Conservation (phyloP, 768 basidiomycete species). For the Auriculariales sp. region DNA sequence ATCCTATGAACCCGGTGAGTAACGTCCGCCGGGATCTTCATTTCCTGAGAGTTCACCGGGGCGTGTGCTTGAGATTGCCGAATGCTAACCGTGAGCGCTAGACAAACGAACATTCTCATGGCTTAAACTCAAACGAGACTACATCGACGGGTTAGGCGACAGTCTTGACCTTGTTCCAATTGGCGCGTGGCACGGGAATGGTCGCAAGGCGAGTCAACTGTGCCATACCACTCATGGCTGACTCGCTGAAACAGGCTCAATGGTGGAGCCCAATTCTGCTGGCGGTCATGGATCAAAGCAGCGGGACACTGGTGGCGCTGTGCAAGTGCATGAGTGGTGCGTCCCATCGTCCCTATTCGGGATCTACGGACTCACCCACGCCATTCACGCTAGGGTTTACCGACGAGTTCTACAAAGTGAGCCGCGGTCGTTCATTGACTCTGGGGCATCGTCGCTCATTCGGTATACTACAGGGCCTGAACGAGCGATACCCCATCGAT, state of each 20-base stretch:
- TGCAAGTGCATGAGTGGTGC: slow-evolving; percentile 84
- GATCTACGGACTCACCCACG: not conserved
- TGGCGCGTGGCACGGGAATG: slow-evolving; percentile 78
- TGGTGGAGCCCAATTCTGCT: slow-evolving; percentile 91
- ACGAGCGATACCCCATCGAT: slow-evolving; percentile 47
- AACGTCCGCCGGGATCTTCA: slow-evolving; percentile 1
- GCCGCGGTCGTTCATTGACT: slow-evolving; percentile 1
- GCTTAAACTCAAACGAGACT: slow-evolving; percentile 90
- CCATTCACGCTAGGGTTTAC: slow-evolving; percentile 47
- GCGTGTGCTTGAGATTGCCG: too few species aligned
- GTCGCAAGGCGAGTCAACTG: slow-evolving; percentile 68
- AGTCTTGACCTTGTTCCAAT: slow-evolving; percentile 48
- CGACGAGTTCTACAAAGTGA: slow-evolving; percentile 68
- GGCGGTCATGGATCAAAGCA: slow-evolving; percentile 53
- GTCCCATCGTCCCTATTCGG: slow-evolving; percentile 9
- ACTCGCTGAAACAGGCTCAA: too few species aligned
- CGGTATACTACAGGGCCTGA: slow-evolving; percentile 34
- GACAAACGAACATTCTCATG: slow-evolving; percentile 79
- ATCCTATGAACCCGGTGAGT: slow-evolving; percentile 65
- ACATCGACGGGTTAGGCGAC: slow-evolving; percentile 67
- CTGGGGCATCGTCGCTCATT: not conserved
- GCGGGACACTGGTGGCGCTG: slow-evolving; percentile 53
- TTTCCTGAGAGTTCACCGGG: too few species aligned
- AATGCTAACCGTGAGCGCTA: too few species aligned
- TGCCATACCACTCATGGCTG: too few species aligned